Evolutionary conservation across 2,329 filamentous ascomycete genomes (phyloP).

Genomic region (Periconia digitata): DNA sequence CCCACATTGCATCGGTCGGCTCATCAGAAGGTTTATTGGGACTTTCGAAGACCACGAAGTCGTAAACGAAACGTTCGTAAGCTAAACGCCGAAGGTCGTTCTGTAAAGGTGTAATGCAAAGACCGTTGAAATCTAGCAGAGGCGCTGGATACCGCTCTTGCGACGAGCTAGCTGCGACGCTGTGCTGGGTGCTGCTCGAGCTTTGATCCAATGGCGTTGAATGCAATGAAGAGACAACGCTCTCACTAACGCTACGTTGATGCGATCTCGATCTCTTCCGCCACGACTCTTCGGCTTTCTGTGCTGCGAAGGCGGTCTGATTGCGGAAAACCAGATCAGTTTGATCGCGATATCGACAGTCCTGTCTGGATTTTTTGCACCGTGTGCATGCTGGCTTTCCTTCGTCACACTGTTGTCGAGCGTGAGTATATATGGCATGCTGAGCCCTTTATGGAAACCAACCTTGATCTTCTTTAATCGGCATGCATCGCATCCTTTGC

Average conservation of each 20-base stretch:
- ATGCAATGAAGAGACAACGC: constrained; percentile 14
- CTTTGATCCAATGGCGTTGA: background rate
- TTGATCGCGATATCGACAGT: constrained; percentile 38
- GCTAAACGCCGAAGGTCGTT: constrained; percentile 26
- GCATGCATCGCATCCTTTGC: constrained; percentile 40
- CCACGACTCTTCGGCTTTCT: constrained; percentile 38
- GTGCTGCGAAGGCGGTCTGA: constrained; percentile 35
- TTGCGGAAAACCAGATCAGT: constrained; percentile 37
- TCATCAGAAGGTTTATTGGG: constrained; percentile 16
- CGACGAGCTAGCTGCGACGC: background rate
- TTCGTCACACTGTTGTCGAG: constrained; percentile 32
- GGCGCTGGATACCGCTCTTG: background rate
- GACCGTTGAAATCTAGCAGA: constrained; percentile 10
- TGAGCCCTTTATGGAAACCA: constrained; percentile 1
- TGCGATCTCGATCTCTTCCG: constrained; percentile 33
- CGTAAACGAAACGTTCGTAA: constrained; percentile 36
- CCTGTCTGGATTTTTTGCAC: constrained; percentile 27
- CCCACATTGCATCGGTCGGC: constrained; percentile 27
- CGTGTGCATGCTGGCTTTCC: constrained; percentile 31
- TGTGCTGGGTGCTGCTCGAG: background rate
- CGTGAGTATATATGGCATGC: background rate
- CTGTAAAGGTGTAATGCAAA: constrained; percentile 14
- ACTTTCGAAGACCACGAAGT: constrained; percentile 28
- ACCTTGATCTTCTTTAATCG: constrained; percentile 40
- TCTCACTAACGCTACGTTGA: constrained; percentile 19